Base-by-base conservation (phyloP, 345 rosid species). In the Anacardium occidentale region DNA sequence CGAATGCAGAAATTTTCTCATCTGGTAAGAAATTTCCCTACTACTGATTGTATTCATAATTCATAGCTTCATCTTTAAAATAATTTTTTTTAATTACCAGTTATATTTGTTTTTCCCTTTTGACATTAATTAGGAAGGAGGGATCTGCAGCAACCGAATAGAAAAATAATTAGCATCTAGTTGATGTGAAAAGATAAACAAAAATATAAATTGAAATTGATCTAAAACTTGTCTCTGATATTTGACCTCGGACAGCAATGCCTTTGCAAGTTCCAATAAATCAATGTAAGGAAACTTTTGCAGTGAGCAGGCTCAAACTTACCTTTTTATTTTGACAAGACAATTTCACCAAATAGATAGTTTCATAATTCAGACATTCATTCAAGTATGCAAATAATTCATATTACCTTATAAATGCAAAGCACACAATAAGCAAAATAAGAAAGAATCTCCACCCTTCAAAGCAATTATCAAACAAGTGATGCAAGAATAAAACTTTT, bases 161-260 rank as follows among this genome's bases (percentile, higher is more conserved):
- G 15, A 74, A 70, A 48, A 9, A 54, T 45, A 21, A 20, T 59
- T 26, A 52, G 55, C 5, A 20, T 40, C n/a, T 21, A 44, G 10
- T 68, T 59, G 40, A 47, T 69, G 69, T 21, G 18, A 40, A n/a
- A 24, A 59, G 63, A 32, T 32, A 29, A 26, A 54, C 9, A 60
- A 7, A 12, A 32, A 3, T 15, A 25, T 42, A 32, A 58, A 48
- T 26, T 13, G 52, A 5, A 45, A 44, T 21, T 54, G 40, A 22
- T 52, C 21, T 20, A 47, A 44, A 2, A 50, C 22, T 58, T 34
- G 51, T 47, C 42, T 71, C 62, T 26, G 11, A 22, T 32, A 40
- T 17, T 55, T 78, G 62, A 82, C 82, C 85, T 75, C 73, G 17
- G 72, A 66, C 22, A 63, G 37, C 69, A 82, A 56, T 58, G 82